phyloP scores from a whole-genome alignment of 2,329 filamentous ascomycete genomes.

The Aureobasidium mangrovei region DNA sequence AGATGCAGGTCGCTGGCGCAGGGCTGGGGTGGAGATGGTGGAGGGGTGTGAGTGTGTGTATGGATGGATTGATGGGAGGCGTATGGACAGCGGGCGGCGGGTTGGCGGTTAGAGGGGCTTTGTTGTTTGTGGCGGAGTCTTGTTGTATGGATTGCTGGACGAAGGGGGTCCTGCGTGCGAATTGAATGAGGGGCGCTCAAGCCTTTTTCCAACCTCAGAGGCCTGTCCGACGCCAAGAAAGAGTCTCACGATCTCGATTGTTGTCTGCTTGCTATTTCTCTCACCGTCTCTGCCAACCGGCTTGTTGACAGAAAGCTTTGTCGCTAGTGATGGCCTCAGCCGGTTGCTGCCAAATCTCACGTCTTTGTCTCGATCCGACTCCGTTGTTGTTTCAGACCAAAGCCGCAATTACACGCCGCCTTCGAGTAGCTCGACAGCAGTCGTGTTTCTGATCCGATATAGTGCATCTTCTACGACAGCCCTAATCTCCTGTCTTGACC shows the following conservation, averaged over 20 bases:
- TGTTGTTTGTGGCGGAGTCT: conserved; percentile 1
- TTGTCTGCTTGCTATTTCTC: neutral
- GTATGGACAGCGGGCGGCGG: neutral
- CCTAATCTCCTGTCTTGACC: neutral
- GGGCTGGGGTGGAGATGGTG: neutral
- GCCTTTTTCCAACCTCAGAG: neutral
- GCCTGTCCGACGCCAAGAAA: neutral
- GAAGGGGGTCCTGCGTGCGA: neutral
- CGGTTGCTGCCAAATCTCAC: neutral
- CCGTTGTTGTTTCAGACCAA: conserved; percentile 3
- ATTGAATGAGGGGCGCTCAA: conserved; percentile 1
- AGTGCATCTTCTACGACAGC: neutral
- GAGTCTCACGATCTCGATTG: neutral
- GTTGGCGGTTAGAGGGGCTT: neutral
- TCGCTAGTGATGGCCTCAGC: neutral
- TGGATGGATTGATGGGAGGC: neutral
- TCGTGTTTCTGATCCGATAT: neutral
- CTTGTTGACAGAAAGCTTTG: neutral
- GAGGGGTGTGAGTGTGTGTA: neutral
- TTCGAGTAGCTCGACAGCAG: neutral
- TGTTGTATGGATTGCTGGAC: neutral
- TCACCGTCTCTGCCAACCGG: neutral
- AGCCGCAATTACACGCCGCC: neutral
- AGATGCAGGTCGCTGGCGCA: neutral
- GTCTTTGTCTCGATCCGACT: neutral